These are phyloP conservation scores for Cordyceps cateniannulata DNA, from an alignment of 2,329 filamentous ascomycete genomes.

Conservation along the genomic window DNA sequence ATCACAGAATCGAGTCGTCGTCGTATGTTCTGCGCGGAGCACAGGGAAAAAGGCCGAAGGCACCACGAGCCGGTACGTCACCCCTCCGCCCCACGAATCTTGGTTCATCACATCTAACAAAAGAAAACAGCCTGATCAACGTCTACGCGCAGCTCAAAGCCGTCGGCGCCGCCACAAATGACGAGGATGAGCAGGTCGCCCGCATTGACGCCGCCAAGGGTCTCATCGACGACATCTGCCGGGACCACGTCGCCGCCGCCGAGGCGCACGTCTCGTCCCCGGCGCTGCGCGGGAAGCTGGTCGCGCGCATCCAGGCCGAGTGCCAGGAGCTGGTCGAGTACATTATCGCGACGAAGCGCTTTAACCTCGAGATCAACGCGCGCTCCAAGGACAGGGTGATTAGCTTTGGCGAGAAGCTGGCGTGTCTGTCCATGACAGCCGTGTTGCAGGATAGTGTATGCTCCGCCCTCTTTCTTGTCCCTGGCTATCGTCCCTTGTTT, in stretches of 20 bases:
- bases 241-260: slow-evolving; percentile 73
- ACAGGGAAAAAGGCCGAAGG: slow-evolving; percentile 91
- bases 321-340: slow-evolving; percentile 77
- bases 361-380: slow-evolving; percentile 69
- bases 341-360: slow-evolving; percentile 55
- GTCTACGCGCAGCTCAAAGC: slow-evolving; percentile 52
- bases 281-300: slow-evolving; percentile 52
- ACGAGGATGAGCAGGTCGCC: slow-evolving; percentile 44
- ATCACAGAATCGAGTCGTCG: slow-evolving; percentile 67
- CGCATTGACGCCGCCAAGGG: slow-evolving; percentile 60
- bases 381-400: slow-evolving; percentile 82
- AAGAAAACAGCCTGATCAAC: slow-evolving; percentile 43
- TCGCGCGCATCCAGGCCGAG: slow-evolving; percentile 65
- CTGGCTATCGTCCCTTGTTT: not conserved
- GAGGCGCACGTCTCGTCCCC: slow-evolving; percentile 53
- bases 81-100: not conserved
- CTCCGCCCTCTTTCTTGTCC: not conserved
- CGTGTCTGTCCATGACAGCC: slow-evolving; percentile 84
- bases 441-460: slow-evolving; percentile 67
- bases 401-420: slow-evolving; percentile 92
- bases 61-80: slow-evolving; percentile 83
- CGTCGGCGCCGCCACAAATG: slow-evolving; percentile 46
- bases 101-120: too few species aligned
- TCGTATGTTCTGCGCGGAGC: slow-evolving; percentile 93
- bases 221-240: slow-evolving; percentile 73